These are phyloP conservation scores for Apocynum venetum DNA, from an alignment of 257 asterid genomes.

Conservation along the genomic window DNA sequence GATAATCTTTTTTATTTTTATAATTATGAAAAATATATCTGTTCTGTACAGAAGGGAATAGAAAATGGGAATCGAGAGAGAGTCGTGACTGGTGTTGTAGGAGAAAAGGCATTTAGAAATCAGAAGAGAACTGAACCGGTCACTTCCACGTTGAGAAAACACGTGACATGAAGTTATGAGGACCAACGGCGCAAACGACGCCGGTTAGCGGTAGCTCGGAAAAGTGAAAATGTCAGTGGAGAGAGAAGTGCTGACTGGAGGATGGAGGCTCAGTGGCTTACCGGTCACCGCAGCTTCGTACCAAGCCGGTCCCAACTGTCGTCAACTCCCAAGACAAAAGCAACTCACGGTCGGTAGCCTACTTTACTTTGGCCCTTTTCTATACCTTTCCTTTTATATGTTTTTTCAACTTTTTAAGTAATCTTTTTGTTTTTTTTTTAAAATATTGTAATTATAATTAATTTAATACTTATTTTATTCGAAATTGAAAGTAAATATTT, in stretches of 20 bases:
- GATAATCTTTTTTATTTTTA: no score
- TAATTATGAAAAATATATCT: no score
- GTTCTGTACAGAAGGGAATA: not conserved
- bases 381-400: not conserved
- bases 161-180: constrained; percentile 17
- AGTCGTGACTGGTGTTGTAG: not conserved
- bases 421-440: no score
- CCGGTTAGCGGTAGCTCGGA: constrained; percentile 29
- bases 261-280: constrained; percentile 14
- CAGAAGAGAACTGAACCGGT: constrained; percentile 9
- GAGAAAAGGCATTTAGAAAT: no score
- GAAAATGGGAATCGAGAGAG: not conserved
- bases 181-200: constrained; percentile 22
- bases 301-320: constrained; percentile 23
- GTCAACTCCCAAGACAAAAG: constrained; percentile 26
- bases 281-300: not conserved
- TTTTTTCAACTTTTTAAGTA: not conserved
- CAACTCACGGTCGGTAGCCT: constrained; percentile 22
- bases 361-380: not conserved
- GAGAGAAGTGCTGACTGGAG: no score
- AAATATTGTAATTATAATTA: no score
- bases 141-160: constrained; percentile 24
- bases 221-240: constrained; percentile 20
- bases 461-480: no score
- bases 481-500: no score